phyloP scores from a whole-genome alignment of 1,284 basidiomycete genomes.

The Moesziomyces sp. region DNA sequence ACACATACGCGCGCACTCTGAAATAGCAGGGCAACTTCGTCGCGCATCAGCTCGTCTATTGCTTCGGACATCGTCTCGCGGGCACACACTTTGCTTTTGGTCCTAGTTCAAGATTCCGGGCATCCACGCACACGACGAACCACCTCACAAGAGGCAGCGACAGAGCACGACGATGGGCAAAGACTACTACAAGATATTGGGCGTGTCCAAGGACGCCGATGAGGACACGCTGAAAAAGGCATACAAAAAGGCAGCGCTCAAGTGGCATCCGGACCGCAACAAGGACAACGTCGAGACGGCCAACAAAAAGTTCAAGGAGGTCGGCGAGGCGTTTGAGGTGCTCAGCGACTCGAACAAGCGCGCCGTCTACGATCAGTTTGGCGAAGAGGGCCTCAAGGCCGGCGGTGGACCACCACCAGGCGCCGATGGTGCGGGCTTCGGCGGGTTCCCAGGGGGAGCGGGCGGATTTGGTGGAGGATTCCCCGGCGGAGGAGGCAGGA shows the following conservation, averaged over 20 bases:
- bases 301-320: slow-evolving; percentile 92
- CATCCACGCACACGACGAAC: slow-evolving; percentile 2
- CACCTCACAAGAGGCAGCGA: slow-evolving; percentile 35
- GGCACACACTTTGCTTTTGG: not conserved
- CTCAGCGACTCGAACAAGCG: slow-evolving; percentile 93
- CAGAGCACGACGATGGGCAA: slow-evolving; percentile 55
- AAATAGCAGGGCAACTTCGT: no score
- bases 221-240: slow-evolving; percentile 66
- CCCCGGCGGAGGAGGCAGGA: slow-evolving; percentile 35
- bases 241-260: slow-evolving; percentile 74
- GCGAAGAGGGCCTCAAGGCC: slow-evolving; percentile 91
- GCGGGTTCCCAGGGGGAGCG: slow-evolving; percentile 22
- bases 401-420: slow-evolving; percentile 68
- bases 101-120: slow-evolving; percentile 8
- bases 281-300: slow-evolving; percentile 78
- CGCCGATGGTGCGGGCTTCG: slow-evolving; percentile 52
- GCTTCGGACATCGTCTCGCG: not conserved
- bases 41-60: not conserved
- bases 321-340: slow-evolving; percentile 97
- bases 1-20: no score
- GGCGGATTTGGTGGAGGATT: no score
- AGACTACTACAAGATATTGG: slow-evolving; percentile 67
- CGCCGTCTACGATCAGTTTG: slow-evolving; percentile 91
- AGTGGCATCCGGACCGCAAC: slow-evolving; percentile 93
- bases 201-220: slow-evolving; percentile 60